phyloP scores from a whole-genome alignment of 768 basidiomycete species.

The Termitomyces sp. region DNA sequence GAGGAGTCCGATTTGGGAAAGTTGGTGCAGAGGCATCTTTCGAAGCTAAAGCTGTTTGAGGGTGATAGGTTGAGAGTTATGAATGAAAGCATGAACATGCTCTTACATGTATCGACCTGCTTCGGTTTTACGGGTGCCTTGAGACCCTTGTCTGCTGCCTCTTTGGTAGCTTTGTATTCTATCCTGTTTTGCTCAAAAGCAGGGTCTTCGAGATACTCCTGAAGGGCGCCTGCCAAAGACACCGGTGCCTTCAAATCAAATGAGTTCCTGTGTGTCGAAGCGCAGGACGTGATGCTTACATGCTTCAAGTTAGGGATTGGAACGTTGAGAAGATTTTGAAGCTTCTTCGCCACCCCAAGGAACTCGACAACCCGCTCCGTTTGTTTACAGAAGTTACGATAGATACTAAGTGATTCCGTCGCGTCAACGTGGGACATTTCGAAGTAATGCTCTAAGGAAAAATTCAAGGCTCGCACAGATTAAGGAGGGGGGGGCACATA shows the following conservation, averaged over 20 bases:
- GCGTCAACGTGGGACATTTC: conserved; percentile 98
- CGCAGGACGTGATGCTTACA: conserved; percentile 37
- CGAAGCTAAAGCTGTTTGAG: neutral
- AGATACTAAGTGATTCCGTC: conserved; percentile 76
- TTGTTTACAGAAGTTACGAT: conserved; percentile 92
- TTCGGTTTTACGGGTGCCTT: conserved; percentile 23
- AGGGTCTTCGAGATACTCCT: conserved; percentile 95
- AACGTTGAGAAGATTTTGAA: conserved; percentile 91
- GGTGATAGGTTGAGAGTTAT: neutral
- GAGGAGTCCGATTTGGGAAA: conserved; percentile 6
- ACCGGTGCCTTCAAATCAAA: conserved; percentile 74
- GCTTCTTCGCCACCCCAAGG: conserved; percentile 86
- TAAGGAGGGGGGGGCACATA: conserved; percentile 31
- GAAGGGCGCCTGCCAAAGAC: conserved; percentile 87
- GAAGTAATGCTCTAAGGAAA: conserved; percentile 81
- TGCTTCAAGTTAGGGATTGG: conserved; percentile 94
- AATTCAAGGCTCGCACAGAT: conserved; percentile 24
- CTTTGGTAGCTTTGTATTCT: conserved; percentile 87
- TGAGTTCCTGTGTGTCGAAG: neutral
- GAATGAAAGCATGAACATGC: conserved; percentile 15
- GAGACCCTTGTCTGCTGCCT: conserved; percentile 47
- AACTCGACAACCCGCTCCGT: conserved; percentile 93
- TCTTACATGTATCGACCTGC: conserved; percentile 29
- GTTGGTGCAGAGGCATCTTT: conserved; percentile 3
- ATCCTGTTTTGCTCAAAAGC: conserved; percentile 94